Base-by-base conservation (phyloP, 2,329 filamentous ascomycete species). In the Domatiomyces catenatus region DNA sequence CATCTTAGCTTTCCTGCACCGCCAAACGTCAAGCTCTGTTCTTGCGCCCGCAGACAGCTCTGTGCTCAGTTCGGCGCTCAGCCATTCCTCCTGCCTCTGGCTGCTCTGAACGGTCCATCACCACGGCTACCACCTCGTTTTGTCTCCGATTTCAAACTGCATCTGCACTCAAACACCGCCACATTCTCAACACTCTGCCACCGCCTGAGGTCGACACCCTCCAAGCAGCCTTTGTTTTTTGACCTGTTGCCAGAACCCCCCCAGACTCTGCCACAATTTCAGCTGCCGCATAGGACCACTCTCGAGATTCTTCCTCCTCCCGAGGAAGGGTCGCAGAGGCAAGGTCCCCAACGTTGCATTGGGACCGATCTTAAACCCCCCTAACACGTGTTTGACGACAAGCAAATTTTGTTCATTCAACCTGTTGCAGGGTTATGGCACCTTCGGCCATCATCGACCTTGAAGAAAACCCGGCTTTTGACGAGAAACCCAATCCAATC, bases 271-370 rank as follows among this genome's bases (percentile, higher is more conserved):
- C 72, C 77, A 69, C 71, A 77, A 71, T 72, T 72, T 79, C 84
- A 94, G 86, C 90, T 96, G 92, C 92, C 92, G 92, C 90, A 98
- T 98, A 96, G 87, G 86, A 93, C 84, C 82, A 80, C 80, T 83
- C 83, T 80, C 80, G 79, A 82, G 85, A 84, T 89, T 94, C 90
- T 96, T 96, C 90, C 89, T 94, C 90, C 92, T 75, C 75, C 75
- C 71, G 90, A 89, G 92, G 92, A 90, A 93, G 92, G 92, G 87
- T 94, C 88, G 85, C 87, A 84, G 84, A 90, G 87, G 84, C 86
- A 86, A 87, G 84, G 87, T 83, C 86, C 85, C 57, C 55, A 54
- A 80, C 81, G 83, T 78, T 83, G 76, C 77, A 77, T 85, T 78
- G 86, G 83, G 82, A 84, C 86, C 78, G 85, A 86, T 73, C 94